phyloP scores from a whole-genome alignment of 139 green algal species.

The Chlorella sp. region DNA sequence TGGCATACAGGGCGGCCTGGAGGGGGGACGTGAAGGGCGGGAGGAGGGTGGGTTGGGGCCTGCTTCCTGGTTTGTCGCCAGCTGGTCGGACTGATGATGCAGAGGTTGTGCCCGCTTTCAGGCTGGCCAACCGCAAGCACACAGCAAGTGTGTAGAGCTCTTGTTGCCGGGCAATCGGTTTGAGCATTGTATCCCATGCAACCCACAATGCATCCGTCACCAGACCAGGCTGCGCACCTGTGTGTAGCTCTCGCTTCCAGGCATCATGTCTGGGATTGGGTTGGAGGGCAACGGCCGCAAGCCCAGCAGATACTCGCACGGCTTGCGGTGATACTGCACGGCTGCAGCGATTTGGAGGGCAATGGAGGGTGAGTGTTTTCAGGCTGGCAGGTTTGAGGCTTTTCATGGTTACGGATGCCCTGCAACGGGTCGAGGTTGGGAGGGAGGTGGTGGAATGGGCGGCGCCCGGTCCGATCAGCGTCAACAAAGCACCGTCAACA shows the following conservation, averaged over 20 bases:
- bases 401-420: too few species aligned
- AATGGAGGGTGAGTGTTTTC: background rate
- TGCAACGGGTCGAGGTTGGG: background rate
- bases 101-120: too few species aligned
- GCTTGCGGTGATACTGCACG: background rate
- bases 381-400: too few species aligned
- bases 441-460: background rate
- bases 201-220: too few species aligned
- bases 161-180: too few species aligned
- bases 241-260: background rate
- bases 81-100: too few species aligned
- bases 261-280: background rate
- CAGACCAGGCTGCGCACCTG: background rate
- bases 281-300: conserved; percentile 6
- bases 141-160: too few species aligned
- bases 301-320: background rate
- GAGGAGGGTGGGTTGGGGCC: too few species aligned
- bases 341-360: background rate
- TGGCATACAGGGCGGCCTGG: conserved; percentile 11
- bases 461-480: background rate
- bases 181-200: too few species aligned
- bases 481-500: background rate
- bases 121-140: too few species aligned
- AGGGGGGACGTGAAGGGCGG: too few species aligned
- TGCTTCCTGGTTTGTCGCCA: too few species aligned